A percentile compares a stretch with the other conserved stretches of the same genome.
These are phyloP conservation scores for Amniculicola lignicola DNA, from an alignment of 495 filamentous ascomycete species.

Conservation along the genomic window DNA sequence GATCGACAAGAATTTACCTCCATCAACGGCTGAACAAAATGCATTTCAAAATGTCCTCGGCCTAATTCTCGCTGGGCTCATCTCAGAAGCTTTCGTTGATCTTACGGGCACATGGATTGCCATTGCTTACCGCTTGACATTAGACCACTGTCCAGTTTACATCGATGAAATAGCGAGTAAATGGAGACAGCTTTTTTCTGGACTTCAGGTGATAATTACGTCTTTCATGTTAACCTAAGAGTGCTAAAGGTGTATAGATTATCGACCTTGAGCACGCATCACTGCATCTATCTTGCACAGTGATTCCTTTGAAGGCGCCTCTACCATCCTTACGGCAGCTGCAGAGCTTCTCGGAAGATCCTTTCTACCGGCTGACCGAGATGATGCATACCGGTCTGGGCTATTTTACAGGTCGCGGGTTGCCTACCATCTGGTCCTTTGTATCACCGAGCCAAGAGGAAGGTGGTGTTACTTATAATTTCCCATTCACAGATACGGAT, in stretches of 20 bases:
- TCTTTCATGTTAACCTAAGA: background rate
- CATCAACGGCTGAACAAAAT: background rate
- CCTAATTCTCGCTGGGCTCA: background rate
- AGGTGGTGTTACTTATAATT: background rate
- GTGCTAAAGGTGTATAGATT: background rate
- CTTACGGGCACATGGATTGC: slow-evolving; percentile 1
- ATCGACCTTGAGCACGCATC: slow-evolving; percentile 4
- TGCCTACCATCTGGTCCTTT: slow-evolving; percentile 1
- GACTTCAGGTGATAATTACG: background rate
- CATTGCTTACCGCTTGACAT: background rate
- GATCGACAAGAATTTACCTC: background rate
- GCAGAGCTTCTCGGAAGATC: slow-evolving; percentile 2
- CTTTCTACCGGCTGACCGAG: background rate
- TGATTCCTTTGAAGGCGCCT: background rate
- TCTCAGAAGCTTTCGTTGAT: slow-evolving; percentile 1
- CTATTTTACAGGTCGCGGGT: background rate
- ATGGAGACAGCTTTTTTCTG: slow-evolving; percentile 1
- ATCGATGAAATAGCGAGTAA: background rate
- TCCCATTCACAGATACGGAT: background rate
- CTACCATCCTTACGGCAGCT: background rate
- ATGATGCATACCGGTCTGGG: background rate
- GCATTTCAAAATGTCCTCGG: slow-evolving; percentile 1
- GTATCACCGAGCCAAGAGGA: background rate
- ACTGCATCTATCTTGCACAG: background rate
- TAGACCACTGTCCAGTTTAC: background rate